Evolutionary conservation across 2,329 filamentous ascomycete genomes (phyloP), one percentile per base, ranked within the genome.

Genomic region (Aspergillus versicolor): DNA sequence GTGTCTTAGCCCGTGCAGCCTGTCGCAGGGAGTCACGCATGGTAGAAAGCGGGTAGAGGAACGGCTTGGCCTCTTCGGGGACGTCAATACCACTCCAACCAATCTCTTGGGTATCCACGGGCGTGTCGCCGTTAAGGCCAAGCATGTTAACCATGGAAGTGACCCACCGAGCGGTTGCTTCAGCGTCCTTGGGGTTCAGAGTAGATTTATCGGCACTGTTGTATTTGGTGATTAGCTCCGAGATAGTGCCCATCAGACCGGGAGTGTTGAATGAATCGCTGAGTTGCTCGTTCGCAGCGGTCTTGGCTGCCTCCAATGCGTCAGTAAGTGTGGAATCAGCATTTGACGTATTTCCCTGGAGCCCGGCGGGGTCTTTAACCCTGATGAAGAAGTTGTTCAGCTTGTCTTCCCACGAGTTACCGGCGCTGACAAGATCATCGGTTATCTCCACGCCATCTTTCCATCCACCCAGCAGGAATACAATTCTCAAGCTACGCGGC

Each of bases 361-460:
- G 49, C 30, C 67, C 61, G 2, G 68, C 46, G 3, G 81, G 69
- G 61, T 85, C 82, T 43, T 78, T 80, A 27, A 81, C 75, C 61
- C 85, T 85, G 59, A 86, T 75, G 71, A 88, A 87, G 70, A 88
- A 87, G 70, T 86, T 87, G 72, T 89, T 89, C 30, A 96, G 78
- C 17, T 88, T 88, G 49, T 86, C 86, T 70, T 97, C 92, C 89
- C 91, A 96, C 44, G 82, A 84, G 57, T 86, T 84, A 6, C 89
- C 89, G 65, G 87, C 84, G 43, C 85, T 86, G 57, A 90, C 82
- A 76, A 96, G 86, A 54, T 92, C 91, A 2, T 89, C 86, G 0
- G 91, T 93, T 60, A 97, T 94, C 70, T 97, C 93, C 32, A 97
- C 88, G 2, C 91, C 90, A 49, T 96, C 90, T 65, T 91, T 90